Evolutionary conservation across 805 yeast genomes (phyloP), one percentile per base, ranked within the genome.

Genomic region (Isabelozyma rhagii): DNA sequence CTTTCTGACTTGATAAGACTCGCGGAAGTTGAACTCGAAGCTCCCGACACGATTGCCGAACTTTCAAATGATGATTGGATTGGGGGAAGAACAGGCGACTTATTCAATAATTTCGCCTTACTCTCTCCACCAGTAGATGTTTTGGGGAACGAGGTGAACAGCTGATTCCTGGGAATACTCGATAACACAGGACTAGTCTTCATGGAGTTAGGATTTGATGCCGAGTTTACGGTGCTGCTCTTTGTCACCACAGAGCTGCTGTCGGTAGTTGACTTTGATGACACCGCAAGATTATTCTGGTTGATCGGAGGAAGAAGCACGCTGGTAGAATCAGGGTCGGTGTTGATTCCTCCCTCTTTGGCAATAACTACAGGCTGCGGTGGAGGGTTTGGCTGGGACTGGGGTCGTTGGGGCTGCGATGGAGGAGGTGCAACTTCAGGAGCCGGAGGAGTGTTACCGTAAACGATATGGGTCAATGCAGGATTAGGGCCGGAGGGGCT

Each of bases 1-100:
- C 28, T 41, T n/a, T 41, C 44, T 14, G 44, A 15, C 14, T 41
- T 41, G 2, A 17, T 27, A n/a, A 15, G 41, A 13, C 8, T 15
- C 7, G 41, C 13, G 2, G 41, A 39, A 5, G 41, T 14, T 13
- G n/a, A 5, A 39, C 18, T 39, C 11, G 41, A 14, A 2, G 41
- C 11, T 14, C 21, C 41, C 11, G 41, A 39, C 4, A 31, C 36
- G n/a, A 31, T 31, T 31, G 36, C 8, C n/a, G 36, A 31, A 13
- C 36, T 31, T 31, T 31, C 36, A 9, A 11, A n/a, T 13, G 41
- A 8, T 15, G 29, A 39, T 38, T 43, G 45, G 2, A 45, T 45
- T 8, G 48, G 48, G 4, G 48, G 48, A 38, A 45, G 40, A 8
- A 29, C 11, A 8, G 48, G 51, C 14, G 44, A 47, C 8, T 18